phyloP scores from a whole-genome alignment of 352 stramenopile species.

The Phytopythium aichiense region DNA sequence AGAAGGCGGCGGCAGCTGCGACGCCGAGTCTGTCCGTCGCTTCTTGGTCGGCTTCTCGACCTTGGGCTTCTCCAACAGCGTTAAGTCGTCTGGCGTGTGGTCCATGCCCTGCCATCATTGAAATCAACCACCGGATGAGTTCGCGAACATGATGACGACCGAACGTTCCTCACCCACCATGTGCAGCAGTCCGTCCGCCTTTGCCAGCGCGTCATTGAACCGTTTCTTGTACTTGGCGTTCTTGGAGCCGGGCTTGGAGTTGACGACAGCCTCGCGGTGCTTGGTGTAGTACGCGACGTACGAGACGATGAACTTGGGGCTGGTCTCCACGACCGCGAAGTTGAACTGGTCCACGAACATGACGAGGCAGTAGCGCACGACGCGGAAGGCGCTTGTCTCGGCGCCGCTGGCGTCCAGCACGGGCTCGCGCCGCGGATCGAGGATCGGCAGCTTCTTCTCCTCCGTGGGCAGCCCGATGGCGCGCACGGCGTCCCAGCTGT shows the following conservation, averaged over 20 bases:
- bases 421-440: conserved; percentile 26
- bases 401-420: conserved; percentile 17
- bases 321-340: conserved; percentile 41
- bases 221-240: conserved; percentile 15
- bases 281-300: conserved; percentile 50
- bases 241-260: conserved; percentile 20
- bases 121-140: neutral
- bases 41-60: conserved; percentile 24
- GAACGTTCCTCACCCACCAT: conserved; percentile 18
- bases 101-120: conserved; percentile 16
- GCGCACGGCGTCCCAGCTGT: conserved; percentile 48
- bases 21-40: conserved; percentile 18
- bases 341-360: conserved; percentile 73
- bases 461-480: conserved; percentile 34
- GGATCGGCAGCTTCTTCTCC: conserved; percentile 34
- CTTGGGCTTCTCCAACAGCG: conserved; percentile 26
- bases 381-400: conserved; percentile 19
- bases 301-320: conserved; percentile 29
- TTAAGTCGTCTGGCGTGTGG: conserved; percentile 26
- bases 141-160: neutral
- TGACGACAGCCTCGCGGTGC: conserved; percentile 26
- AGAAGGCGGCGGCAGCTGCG: conserved; percentile 1
- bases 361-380: conserved; percentile 35
- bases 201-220: conserved; percentile 31
- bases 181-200: conserved; percentile 37